Conservation (phyloP, 2,329 filamentous ascomycete genomes). For the Scortechinia acanthostroma region DNA sequence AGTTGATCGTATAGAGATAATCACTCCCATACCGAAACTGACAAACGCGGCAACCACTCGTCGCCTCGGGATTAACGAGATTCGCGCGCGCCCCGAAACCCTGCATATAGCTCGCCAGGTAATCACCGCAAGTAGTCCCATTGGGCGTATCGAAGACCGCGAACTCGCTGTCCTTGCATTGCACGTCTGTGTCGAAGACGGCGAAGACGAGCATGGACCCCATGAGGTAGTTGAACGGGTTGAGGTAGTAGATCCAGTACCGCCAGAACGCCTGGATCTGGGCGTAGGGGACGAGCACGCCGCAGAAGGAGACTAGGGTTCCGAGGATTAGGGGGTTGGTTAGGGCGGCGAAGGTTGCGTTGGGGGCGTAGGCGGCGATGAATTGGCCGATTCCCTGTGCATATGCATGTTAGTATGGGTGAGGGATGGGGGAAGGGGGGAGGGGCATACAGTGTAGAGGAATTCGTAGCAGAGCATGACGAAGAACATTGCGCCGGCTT, state of each 20-base stretch:
- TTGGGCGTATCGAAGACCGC: slow-evolving; percentile 40
- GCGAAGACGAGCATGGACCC: slow-evolving; percentile 43
- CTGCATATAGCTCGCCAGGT: slow-evolving; percentile 41
- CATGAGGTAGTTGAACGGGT: slow-evolving; percentile 57
- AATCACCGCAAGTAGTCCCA: slow-evolving; percentile 46
- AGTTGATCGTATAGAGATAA: slow-evolving; percentile 50
- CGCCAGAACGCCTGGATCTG: slow-evolving; percentile 62
- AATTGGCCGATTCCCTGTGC: slow-evolving; percentile 55
- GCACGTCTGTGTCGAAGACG: slow-evolving; percentile 34
- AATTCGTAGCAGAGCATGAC: slow-evolving; percentile 54
- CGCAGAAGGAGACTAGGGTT: slow-evolving; percentile 64
- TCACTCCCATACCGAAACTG: slow-evolving; percentile 48
- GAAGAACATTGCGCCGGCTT: slow-evolving; percentile 42
- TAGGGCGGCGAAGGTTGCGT: slow-evolving; percentile 48
- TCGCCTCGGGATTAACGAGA: slow-evolving; percentile 52
- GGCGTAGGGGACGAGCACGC: slow-evolving; percentile 63
- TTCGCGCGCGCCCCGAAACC: slow-evolving; percentile 36
- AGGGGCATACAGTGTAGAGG: too few species aligned
- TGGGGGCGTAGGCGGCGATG: slow-evolving; percentile 55
- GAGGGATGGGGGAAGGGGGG: too few species aligned
- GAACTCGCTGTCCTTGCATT: slow-evolving; percentile 37
- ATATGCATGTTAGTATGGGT: too few species aligned
- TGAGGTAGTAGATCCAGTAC: slow-evolving; percentile 55
- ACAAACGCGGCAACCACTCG: slow-evolving; percentile 48
- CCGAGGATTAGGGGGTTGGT: slow-evolving; percentile 47